A percentile compares a stretch with the other conserved stretches of the same genome.
These are phyloP conservation scores for Penicillium sp. DNA, from an alignment of 2,329 filamentous ascomycete genomes.

Conservation along the genomic window DNA sequence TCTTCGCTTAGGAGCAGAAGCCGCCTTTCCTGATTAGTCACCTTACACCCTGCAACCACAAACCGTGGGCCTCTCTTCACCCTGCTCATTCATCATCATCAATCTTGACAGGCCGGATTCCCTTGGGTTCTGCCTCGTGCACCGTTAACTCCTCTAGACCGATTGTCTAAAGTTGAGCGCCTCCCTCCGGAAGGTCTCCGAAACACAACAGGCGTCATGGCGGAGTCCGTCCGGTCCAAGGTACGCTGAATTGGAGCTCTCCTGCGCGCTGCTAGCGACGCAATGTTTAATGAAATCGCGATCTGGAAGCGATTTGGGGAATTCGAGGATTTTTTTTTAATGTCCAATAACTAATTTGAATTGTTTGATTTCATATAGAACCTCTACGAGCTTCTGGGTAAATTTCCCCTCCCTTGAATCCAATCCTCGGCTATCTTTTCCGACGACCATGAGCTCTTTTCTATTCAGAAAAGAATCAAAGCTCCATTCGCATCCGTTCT, in stretches of 20 bases:
- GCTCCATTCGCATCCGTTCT: conserved; percentile 7
- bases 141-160: conserved; percentile 29
- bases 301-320: conserved; percentile 4
- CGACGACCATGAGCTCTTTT: conserved; percentile 6
- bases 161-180: conserved; percentile 50
- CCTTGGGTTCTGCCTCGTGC: conserved; percentile 40
- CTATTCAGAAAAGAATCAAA: not conserved
- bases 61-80: conserved; percentile 34
- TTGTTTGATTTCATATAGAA: conserved; percentile 61
- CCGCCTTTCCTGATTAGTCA: conserved; percentile 39
- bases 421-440: conserved; percentile 12
- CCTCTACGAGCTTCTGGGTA: conserved; percentile 98
- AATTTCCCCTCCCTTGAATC: conserved; percentile 30
- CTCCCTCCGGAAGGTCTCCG: conserved; percentile 50
- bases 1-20: conserved; percentile 41
- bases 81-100: conserved; percentile 31
- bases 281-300: conserved; percentile 1
- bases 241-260: conserved; percentile 38
- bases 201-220: conserved; percentile 51
- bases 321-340: conserved; percentile 3
- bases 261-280: conserved; percentile 2
- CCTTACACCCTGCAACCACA: conserved; percentile 33
- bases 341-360: conserved; percentile 24
- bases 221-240: conserved; percentile 53
- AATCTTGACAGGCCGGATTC: conserved; percentile 26